phyloP scores from a whole-genome alignment of 768 basidiomycete species.

The Postia placenta region DNA sequence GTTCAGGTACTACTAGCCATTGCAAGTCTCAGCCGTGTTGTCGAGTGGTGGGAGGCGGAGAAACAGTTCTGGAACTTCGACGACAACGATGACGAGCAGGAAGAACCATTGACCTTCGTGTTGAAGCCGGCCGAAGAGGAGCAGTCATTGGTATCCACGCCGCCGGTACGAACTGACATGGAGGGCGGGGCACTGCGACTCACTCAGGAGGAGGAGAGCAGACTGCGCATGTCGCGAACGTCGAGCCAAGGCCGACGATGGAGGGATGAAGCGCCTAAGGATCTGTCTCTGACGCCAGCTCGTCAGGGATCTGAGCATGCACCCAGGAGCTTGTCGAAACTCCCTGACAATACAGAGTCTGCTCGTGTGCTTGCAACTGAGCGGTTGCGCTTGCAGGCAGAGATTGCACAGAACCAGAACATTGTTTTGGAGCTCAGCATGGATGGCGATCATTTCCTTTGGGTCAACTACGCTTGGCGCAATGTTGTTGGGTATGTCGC shows the following conservation, averaged over 20 bases:
- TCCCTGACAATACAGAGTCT: constrained; percentile 60
- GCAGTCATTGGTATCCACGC: constrained; percentile 32
- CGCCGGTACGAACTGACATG: constrained; percentile 28
- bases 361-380: constrained; percentile 85
- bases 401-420: constrained; percentile 92
- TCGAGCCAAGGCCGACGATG: constrained; percentile 47
- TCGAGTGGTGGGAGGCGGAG: constrained; percentile 99
- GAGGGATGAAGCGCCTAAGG: constrained; percentile 53
- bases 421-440: constrained; percentile 92
- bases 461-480: constrained; percentile 95
- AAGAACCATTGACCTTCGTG: constrained; percentile 90
- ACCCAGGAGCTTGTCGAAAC: constrained; percentile 30
- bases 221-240: constrained; percentile 43
- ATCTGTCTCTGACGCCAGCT: constrained; percentile 26
- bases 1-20: constrained; percentile 94
- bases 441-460: constrained; percentile 92
- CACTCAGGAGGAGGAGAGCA: constrained; percentile 46
- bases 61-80: constrained; percentile 99
- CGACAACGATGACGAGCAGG: constrained; percentile 83
- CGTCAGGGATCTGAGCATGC: constrained; percentile 17
- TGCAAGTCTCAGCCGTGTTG: constrained; percentile 91
- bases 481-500: constrained; percentile 78
- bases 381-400: constrained; percentile 82
- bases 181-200: constrained; percentile 39
- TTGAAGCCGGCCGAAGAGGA: constrained; percentile 79